A percentile compares a stretch with the other conserved stretches of the same genome.
These are phyloP conservation scores for Eucalyptus virginea DNA, from an alignment of 345 rosid species.

Conservation along the genomic window DNA sequence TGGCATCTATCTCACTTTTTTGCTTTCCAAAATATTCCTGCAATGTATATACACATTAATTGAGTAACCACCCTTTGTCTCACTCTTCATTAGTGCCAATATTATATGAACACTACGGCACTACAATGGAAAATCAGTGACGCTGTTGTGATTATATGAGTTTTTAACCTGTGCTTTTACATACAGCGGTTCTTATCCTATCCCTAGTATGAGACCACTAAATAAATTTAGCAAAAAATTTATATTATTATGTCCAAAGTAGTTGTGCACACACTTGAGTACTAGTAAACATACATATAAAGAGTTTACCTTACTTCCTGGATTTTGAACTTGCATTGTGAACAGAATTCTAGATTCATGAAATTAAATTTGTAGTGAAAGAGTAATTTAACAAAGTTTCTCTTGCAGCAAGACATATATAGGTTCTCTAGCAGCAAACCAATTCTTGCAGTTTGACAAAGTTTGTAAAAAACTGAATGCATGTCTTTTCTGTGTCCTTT, in stretches of 20 bases:
- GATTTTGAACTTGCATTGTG: background rate
- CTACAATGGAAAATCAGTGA: background rate
- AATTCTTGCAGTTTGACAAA: background rate
- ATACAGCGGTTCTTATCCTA: background rate
- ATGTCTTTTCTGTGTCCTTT: background rate
- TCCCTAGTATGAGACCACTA: background rate
- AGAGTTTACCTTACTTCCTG: background rate
- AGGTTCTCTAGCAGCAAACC: background rate
- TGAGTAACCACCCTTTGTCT: background rate
- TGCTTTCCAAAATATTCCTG: background rate
- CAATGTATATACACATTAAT: background rate
- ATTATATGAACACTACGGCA: background rate
- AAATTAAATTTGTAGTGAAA: background rate
- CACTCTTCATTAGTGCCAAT: background rate
- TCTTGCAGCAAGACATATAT: background rate
- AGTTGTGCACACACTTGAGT: background rate
- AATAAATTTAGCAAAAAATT: background rate
- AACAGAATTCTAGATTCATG: background rate
- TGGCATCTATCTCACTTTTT: background rate
- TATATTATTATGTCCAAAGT: background rate
- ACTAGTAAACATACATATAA: background rate
- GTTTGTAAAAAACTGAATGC: background rate
- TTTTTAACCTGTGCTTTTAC: background rate
- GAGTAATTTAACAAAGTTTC: background rate
- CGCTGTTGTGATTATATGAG: background rate